Evolutionary conservation across 2,329 filamentous ascomycete species (phyloP), one percentile per base, ranked within the genome.

Genomic region (Periglandula ipomoeae): DNA sequence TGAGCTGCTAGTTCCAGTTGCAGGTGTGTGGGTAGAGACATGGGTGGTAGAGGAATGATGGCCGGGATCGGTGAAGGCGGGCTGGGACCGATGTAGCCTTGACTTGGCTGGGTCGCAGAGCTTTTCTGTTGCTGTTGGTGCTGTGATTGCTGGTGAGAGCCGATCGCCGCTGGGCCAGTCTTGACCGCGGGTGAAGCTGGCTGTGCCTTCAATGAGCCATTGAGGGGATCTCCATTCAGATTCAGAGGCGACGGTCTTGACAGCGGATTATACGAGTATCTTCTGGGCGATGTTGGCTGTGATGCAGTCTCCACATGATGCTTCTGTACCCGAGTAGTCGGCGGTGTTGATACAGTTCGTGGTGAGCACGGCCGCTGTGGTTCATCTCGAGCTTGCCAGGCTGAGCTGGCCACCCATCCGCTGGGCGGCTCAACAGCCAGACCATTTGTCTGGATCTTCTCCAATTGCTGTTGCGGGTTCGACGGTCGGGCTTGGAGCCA

Each of bases 1-100:
- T 79, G 73, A 4, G 76, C 78, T 2, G 81, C 78, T 10, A 85
- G 65, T 58, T 84, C 81, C 0, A 85, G 73, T 57, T 84, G 80
- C 2, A 85, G 65, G 45, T 84, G 74, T 1, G 80, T 84, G 3
- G 79, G 80, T 23, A 84, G 71, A 0, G 81, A 84, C 78, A 84
- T 81, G 9, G 81, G 81, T 10, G 81, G 81, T 0, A 84, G 68
- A 5, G 81, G 81, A 49, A 84, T 79, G 2, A 74, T 65, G 9
- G 74, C 69, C 11, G 74, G 71, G 2, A 81, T 71, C 2, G 75
- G 73, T 6, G 76, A 76, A 0, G 71, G 67, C 0, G 71, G 56
- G 4, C 69, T 60, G 27, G 59, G 52, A 38, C 59, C 62, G 27
- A 53, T n/a, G 37, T 50, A 39, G 7, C 42, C 45, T 13, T 50